Conservation (phyloP, 176 grass and related monocot genomes). For the Ensete ventricosum region DNA sequence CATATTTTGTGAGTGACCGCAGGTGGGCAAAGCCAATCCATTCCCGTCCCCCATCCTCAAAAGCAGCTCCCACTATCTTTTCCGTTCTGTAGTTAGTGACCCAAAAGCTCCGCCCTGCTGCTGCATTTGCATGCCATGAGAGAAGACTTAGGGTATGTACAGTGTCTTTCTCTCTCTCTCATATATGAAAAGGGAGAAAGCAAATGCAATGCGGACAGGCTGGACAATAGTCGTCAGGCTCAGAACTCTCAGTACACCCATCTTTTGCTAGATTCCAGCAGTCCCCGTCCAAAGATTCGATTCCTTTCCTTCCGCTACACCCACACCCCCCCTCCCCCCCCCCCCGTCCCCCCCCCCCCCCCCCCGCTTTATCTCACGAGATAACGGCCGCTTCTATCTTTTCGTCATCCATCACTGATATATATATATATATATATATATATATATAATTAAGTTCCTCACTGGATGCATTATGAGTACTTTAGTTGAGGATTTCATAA, state of each 20-base stretch:
- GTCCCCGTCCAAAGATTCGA: slow-evolving; percentile 39
- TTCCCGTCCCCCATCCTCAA: slow-evolving; percentile 32
- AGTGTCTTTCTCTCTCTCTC: too few species aligned
- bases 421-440: neutral
- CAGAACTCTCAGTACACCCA: slow-evolving; percentile 23
- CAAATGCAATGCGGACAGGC: too few species aligned
- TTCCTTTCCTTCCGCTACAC: neutral
- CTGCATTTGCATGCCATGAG: too few species aligned
- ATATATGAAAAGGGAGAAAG: too few species aligned
- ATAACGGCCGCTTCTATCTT: slow-evolving; percentile 33
- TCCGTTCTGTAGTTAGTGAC: too few species aligned
- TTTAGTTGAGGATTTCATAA: too few species aligned
- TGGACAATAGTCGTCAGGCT: too few species aligned
- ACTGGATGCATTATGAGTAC: too few species aligned
- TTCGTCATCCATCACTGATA: neutral
- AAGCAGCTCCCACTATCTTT: slow-evolving; percentile 75
- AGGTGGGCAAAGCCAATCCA: too few species aligned
- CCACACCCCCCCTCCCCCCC: neutral
- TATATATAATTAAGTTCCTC: too few species aligned
- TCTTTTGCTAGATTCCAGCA: slow-evolving; percentile 58
- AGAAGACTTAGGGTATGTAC: too few species aligned
- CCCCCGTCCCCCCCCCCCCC: slow-evolving; percentile 1
- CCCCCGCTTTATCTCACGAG: slow-evolving; percentile 15
- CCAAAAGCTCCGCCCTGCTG: neutral
- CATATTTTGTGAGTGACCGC: too few species aligned